A percentile compares a stretch with the other conserved stretches of the same genome.
Conservation (phyloP, 2,329 filamentous ascomycete species). For the Trichoderma asperellum region DNA sequence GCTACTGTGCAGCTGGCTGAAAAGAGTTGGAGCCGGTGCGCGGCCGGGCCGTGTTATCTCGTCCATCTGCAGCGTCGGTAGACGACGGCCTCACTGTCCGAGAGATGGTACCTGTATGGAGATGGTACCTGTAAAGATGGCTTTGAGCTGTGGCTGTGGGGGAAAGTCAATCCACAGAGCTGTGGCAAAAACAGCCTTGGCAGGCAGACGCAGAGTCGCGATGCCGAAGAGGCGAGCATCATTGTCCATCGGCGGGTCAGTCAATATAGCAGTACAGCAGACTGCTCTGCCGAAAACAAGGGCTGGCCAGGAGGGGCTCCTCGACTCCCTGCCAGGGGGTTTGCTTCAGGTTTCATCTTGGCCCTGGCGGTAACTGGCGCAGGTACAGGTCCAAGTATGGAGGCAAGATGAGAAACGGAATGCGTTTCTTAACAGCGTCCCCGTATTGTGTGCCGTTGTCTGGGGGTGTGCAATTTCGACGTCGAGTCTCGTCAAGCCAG, state of each 20-base stretch:
- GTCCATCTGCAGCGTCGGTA: neutral
- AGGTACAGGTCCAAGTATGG: slow-evolving; percentile 19
- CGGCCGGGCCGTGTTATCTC: slow-evolving; percentile 16
- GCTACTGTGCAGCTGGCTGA: neutral
- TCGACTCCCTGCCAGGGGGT: slow-evolving; percentile 29
- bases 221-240: neutral
- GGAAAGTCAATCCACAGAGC: slow-evolving; percentile 1
- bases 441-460: neutral
- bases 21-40: slow-evolving; percentile 19
- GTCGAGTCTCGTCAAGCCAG: neutral
- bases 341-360: slow-evolving; percentile 20
- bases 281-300: neutral
- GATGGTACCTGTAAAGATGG: slow-evolving; percentile 9
- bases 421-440: slow-evolving; percentile 25
- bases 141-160: neutral
- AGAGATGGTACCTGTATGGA: slow-evolving; percentile 2
- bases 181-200: neutral
- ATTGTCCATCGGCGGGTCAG: slow-evolving; percentile 26
- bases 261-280: neutral
- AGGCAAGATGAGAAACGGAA: slow-evolving; percentile 27
- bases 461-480: slow-evolving; percentile 18
- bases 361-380: slow-evolving; percentile 21
- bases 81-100: neutral
- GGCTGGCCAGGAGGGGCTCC: neutral
- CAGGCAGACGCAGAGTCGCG: slow-evolving; percentile 10